Percentiles rank a stretch among this genome's conserved stretches.
These are phyloP conservation scores for Fraxinus pennsylvanica DNA, from an alignment of 257 asterid genomes.

Conservation along the genomic window DNA sequence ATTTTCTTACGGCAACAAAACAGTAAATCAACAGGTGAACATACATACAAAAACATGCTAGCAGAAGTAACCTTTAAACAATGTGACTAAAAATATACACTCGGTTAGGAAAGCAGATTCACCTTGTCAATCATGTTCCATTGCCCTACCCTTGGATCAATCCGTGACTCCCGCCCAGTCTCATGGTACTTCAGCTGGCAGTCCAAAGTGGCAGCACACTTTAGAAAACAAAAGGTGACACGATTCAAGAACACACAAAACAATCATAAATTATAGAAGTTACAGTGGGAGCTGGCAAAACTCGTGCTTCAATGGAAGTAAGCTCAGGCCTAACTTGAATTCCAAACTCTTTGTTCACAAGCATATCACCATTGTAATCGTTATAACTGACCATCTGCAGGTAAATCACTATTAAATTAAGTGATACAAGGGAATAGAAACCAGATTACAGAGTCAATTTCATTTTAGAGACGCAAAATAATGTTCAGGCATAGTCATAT, in stretches of 20 bases:
- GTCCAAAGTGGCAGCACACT: not conserved
- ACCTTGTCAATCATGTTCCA: constrained; percentile 93
- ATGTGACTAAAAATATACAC: not conserved
- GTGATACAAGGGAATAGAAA: not conserved
- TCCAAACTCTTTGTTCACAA: constrained; percentile 59
- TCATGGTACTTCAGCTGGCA: constrained; percentile 65
- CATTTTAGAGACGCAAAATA: not conserved
- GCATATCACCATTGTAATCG: constrained; percentile 31
- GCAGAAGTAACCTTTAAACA: not conserved
- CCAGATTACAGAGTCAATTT: not conserved
- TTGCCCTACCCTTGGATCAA: constrained; percentile 65
- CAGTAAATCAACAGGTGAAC: not conserved
- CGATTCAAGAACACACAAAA: not conserved
- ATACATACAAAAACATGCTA: not conserved
- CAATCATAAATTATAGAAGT: not conserved
- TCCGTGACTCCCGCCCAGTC: constrained; percentile 41
- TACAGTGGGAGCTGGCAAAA: constrained; percentile 75
- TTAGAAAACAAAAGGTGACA: not conserved
- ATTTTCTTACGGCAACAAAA: constrained; percentile 51
- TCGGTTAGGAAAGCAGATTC: not conserved
- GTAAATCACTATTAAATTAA: not conserved
- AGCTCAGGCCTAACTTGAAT: constrained; percentile 45
- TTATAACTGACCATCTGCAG: constrained; percentile 48
- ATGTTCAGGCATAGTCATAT: not conserved
- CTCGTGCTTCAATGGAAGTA: constrained; percentile 65